phyloP scores from a whole-genome alignment of 306 rosid genomes.

The Castanea mollissima region DNA sequence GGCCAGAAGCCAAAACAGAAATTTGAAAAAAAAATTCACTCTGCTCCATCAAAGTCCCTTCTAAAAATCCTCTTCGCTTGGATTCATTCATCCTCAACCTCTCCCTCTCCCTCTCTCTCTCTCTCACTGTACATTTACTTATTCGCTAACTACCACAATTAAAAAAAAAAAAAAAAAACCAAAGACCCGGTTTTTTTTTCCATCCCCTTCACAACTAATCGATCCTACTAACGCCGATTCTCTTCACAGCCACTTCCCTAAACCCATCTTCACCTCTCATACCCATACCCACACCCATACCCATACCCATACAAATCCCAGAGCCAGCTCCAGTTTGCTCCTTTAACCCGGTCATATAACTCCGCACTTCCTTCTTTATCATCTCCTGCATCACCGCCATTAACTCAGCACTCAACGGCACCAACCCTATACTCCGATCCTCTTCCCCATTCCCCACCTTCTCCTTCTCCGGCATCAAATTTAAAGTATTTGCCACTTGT shows the following conservation, averaged over 20 bases:
- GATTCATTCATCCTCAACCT: not conserved
- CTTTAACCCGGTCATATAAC: slow-evolving; percentile 76
- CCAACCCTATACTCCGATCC: slow-evolving; percentile 25
- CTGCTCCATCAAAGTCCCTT: not conserved
- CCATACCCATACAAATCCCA: too few species aligned
- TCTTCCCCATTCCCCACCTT: not conserved
- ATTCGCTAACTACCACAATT: slow-evolving; percentile 39
- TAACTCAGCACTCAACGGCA: slow-evolving; percentile 54
- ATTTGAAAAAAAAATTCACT: not conserved
- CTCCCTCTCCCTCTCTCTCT: slow-evolving; percentile 5
- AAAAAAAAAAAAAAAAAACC: not conserved
- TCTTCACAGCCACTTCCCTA: slow-evolving; percentile 57
- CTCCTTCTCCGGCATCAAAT: slow-evolving; percentile 19
- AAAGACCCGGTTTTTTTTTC: not conserved
- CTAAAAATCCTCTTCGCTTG: not conserved
- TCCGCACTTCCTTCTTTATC: slow-evolving; percentile 87
- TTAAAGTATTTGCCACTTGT: slow-evolving; percentile 16
- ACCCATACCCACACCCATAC: slow-evolving; percentile 25
- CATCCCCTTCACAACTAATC: slow-evolving; percentile 21
- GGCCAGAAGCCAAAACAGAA: slow-evolving; percentile 10
- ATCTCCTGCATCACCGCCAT: slow-evolving; percentile 90
- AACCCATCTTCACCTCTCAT: slow-evolving; percentile 43
- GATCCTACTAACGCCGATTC: slow-evolving; percentile 64
- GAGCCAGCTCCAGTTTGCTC: slow-evolving; percentile 40
- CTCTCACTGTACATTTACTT: slow-evolving; percentile 67